phyloP scores from a whole-genome alignment of 805 yeast genomes.

The Naumovozyma dairenensis region DNA sequence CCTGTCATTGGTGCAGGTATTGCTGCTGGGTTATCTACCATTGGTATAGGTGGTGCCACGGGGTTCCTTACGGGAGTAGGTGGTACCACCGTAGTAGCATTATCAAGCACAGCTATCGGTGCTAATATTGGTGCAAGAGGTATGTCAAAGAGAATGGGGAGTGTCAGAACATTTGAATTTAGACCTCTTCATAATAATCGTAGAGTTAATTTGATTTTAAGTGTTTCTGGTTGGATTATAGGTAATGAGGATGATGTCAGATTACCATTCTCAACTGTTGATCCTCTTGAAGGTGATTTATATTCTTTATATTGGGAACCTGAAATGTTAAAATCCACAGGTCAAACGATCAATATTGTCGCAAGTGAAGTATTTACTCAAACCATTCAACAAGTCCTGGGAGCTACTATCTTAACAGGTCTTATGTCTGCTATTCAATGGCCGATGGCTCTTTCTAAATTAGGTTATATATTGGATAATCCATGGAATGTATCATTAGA shows the following conservation, averaged over 20 bases:
- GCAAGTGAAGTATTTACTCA: slow-evolving; percentile 91
- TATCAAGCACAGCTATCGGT: slow-evolving; percentile 85
- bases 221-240: slow-evolving; percentile 97
- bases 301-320: slow-evolving; percentile 96
- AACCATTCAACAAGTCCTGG: slow-evolving; percentile 89
- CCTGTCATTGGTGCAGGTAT: slow-evolving; percentile 98
- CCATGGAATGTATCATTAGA: slow-evolving; percentile 98
- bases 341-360: slow-evolving; percentile 87
- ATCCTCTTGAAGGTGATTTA: slow-evolving; percentile 95
- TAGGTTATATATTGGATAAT: slow-evolving; percentile 83
- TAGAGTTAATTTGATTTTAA: slow-evolving; percentile 74
- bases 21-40: slow-evolving; percentile 92
- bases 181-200: slow-evolving; percentile 86
- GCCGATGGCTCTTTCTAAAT: slow-evolving; percentile 84
- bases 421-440: slow-evolving; percentile 87
- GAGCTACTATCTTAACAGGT: slow-evolving; percentile 80
- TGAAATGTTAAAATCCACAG: slow-evolving; percentile 89
- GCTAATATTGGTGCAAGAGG: slow-evolving; percentile 81
- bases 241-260: slow-evolving; percentile 93
- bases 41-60: slow-evolving; percentile 89
- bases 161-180: slow-evolving; percentile 88
- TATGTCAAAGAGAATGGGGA: slow-evolving; percentile 79
- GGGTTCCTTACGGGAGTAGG: slow-evolving; percentile 94
- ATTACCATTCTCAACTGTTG: slow-evolving; percentile 90
- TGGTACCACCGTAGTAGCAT: slow-evolving; percentile 88